Evolutionary conservation across 768 basidiomycete species (phyloP).

Genomic region (Lactarius trivialis): DNA sequence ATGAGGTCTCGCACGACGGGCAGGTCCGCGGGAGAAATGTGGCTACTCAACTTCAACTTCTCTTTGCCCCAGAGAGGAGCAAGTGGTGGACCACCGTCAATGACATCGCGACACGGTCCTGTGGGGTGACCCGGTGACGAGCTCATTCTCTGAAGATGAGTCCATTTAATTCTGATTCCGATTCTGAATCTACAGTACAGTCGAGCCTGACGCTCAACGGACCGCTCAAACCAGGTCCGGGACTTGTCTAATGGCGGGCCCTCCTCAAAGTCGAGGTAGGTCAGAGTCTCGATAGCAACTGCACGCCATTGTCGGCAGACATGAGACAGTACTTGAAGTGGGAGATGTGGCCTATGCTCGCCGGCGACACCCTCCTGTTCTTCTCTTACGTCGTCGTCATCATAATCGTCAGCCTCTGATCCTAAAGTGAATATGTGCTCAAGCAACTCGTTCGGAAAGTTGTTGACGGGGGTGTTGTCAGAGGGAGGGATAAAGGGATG

Average conservation of each 20-base stretch:
- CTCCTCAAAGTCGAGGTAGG: constrained; percentile 36
- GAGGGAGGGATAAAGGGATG: too few species aligned
- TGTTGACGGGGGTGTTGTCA: constrained; percentile 33
- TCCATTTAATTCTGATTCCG: constrained; percentile 16
- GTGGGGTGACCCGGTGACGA: constrained; percentile 8
- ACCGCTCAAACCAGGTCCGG: constrained; percentile 43
- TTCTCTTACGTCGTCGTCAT: too few species aligned
- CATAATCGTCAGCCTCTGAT: constrained; percentile 21
- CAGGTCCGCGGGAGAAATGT: constrained; percentile 24
- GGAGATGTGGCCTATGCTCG: constrained; percentile 17
- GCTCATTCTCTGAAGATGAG: neutral
- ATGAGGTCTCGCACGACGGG: constrained; percentile 33
- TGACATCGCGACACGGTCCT: constrained; percentile 20
- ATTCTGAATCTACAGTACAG: constrained; percentile 24
- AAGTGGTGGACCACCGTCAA: constrained; percentile 17
- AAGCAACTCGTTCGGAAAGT: constrained; percentile 55
- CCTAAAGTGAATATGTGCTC: constrained; percentile 35
- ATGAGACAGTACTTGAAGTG: constrained; percentile 53
- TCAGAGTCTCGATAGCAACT: constrained; percentile 49
- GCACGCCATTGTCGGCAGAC: constrained; percentile 57
- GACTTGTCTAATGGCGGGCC: constrained; percentile 41
- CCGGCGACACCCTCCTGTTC: constrained; percentile 20
- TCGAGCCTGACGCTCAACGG: constrained; percentile 49
- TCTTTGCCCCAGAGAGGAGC: constrained; percentile 7
- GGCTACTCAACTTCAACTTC: neutral